These are phyloP conservation scores for Aspergillus fumigatiaffinis DNA, from an alignment of 2,329 filamentous ascomycete genomes.

Conservation along the genomic window DNA sequence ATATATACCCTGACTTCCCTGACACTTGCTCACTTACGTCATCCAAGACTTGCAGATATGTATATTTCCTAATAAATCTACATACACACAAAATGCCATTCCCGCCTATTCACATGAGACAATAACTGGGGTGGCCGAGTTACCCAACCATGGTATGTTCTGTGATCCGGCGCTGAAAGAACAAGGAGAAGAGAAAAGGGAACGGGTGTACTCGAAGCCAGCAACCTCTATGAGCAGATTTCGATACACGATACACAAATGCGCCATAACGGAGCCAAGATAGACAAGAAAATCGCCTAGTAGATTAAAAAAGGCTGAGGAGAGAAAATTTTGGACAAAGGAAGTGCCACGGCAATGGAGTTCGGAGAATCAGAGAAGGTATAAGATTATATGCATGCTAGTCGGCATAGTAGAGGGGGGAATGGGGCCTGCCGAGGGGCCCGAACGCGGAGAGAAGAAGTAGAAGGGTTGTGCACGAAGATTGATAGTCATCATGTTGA, in stretches of 20 bases:
- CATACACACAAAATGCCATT: not conserved
- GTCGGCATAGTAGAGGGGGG: not conserved
- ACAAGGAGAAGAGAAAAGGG: not conserved
- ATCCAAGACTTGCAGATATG: not conserved
- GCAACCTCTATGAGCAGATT: not conserved
- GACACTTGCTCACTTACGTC: not conserved
- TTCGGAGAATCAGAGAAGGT: not conserved
- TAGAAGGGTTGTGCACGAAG: constrained; percentile 1
- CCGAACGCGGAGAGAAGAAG: constrained; percentile 5
- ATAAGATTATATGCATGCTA: not conserved
- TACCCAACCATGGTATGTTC: not conserved
- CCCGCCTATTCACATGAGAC: not conserved
- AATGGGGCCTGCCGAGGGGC: not conserved
- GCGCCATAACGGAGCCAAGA: not conserved
- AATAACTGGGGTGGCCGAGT: not conserved
- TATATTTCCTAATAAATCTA: not conserved
- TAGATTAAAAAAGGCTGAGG: not conserved
- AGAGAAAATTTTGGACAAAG: not conserved
- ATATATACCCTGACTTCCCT: not conserved
- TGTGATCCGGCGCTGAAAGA: not conserved
- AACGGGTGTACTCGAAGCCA: not conserved
- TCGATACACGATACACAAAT: not conserved
- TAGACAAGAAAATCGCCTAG: not conserved
- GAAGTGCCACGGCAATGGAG: not conserved
- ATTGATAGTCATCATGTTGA: constrained; percentile 1